Conservation (phyloP, 2,329 filamentous ascomycete genomes). For the Microdochium trichocladiopsis region DNA sequence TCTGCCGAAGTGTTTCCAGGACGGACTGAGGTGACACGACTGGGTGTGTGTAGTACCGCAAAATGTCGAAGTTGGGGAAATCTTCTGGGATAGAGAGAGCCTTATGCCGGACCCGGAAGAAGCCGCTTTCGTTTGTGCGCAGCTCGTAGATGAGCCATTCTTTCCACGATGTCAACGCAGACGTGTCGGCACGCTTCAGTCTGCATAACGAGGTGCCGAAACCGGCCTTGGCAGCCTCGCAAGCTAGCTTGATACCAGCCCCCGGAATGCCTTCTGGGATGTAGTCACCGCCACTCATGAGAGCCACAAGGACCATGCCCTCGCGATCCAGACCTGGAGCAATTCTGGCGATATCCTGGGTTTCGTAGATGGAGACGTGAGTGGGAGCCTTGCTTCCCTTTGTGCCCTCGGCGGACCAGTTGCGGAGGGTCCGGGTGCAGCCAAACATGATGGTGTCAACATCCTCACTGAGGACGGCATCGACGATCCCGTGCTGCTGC, state of each 20-base stretch:
- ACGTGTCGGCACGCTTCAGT: slow-evolving; percentile 51
- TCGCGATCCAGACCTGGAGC: slow-evolving; percentile 65
- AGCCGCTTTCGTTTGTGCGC: slow-evolving; percentile 72
- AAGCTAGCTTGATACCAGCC: slow-evolving; percentile 82
- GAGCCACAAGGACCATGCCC: slow-evolving; percentile 87
- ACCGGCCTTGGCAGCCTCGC: slow-evolving; percentile 81
- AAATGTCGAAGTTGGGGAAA: slow-evolving; percentile 73
- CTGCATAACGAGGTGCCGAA: slow-evolving; percentile 72
- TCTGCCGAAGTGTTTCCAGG: slow-evolving; percentile 44
- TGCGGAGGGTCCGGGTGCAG: slow-evolving; percentile 68
- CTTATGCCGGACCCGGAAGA: slow-evolving; percentile 72
- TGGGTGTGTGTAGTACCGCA: slow-evolving; percentile 84
- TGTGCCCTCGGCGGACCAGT: slow-evolving; percentile 70
- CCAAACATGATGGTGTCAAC: slow-evolving; percentile 98
- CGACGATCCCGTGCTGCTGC: slow-evolving; percentile 75
- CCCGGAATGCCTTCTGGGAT: slow-evolving; percentile 79
- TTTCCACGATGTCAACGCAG: slow-evolving; percentile 63
- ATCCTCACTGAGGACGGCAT: slow-evolving; percentile 92
- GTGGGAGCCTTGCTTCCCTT: slow-evolving; percentile 64
- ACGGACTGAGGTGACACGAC: slow-evolving; percentile 61
- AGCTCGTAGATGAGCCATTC: slow-evolving; percentile 68
- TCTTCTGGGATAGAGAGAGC: slow-evolving; percentile 67
- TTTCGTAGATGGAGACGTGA: slow-evolving; percentile 78
- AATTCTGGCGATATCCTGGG: slow-evolving; percentile 40
- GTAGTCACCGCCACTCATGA: slow-evolving; percentile 96